A percentile compares a stretch with the other conserved stretches of the same genome.
Conservation (phyloP, 2,329 filamentous ascomycete species). For the Penicillium corylophilum region DNA sequence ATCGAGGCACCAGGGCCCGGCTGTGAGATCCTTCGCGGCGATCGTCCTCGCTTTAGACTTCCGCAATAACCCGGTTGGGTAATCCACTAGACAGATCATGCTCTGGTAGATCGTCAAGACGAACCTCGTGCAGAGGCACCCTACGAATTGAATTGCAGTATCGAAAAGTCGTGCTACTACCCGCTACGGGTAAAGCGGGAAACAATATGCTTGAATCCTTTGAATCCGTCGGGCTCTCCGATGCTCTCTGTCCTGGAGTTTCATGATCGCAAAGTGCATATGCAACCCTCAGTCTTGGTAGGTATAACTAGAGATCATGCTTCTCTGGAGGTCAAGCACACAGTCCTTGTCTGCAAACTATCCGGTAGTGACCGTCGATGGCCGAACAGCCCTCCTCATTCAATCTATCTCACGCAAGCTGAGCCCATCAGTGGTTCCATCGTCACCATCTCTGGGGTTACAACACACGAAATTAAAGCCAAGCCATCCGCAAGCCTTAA, state of each 20-base stretch:
- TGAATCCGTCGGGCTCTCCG: neutral
- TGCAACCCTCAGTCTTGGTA: neutral
- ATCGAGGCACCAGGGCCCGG: conserved; percentile 5
- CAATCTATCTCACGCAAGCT: conserved; percentile 3
- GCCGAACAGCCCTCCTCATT: neutral
- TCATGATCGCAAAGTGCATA: neutral
- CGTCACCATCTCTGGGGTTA: conserved; percentile 1
- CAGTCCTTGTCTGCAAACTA: neutral
- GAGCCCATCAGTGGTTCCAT: conserved; percentile 6
- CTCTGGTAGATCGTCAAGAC: conserved; percentile 4
- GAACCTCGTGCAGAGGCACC: neutral
- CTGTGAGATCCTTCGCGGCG: conserved; percentile 8
- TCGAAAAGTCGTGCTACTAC: neutral
- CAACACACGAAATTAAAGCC: conserved; percentile 1
- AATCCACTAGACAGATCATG: conserved; percentile 3
- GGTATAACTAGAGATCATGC: neutral
- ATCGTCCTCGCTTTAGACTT: conserved; percentile 5
- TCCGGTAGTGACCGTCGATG: neutral
- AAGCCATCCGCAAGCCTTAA: conserved; percentile 18
- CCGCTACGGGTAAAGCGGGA: neutral
- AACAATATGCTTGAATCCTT: neutral
- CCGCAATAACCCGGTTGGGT: conserved; percentile 12
- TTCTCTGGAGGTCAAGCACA: too few species aligned
- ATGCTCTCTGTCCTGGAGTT: neutral
- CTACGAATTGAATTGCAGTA: neutral